Evolutionary conservation across 108 stramenopile genomes (phyloP).

Genomic region (Skeletonema menzelii): DNA sequence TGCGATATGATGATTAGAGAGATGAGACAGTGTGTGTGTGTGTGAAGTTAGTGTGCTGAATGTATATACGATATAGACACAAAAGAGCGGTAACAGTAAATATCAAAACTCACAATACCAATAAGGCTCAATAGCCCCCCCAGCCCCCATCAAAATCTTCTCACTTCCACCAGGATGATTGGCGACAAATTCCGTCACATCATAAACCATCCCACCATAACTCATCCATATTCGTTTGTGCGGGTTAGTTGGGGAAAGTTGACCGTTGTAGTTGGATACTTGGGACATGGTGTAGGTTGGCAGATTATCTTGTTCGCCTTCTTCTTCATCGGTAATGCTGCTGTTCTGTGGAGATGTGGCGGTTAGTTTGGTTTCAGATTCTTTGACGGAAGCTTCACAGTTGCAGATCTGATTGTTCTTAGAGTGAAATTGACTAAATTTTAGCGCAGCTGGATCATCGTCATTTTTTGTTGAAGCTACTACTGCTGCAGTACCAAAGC

Average conservation of each 20-base stretch:
- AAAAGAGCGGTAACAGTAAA: background rate
- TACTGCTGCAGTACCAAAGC: too few relatives aligned
- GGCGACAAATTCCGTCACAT: slow-evolving; percentile 92
- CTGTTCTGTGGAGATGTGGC: too few relatives aligned
- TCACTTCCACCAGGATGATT: slow-evolving; percentile 90
- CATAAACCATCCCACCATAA: slow-evolving; percentile 90
- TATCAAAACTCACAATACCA: slow-evolving; percentile 32
- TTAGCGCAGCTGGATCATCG: too few relatives aligned
- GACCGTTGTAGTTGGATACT: slow-evolving; percentile 64
- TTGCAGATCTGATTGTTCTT: too few relatives aligned
- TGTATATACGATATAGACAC: background rate
- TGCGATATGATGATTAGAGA: background rate
- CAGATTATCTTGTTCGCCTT: slow-evolving; percentile 13
- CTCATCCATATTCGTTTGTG: slow-evolving; percentile 89
- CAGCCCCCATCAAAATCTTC: slow-evolving; percentile 89
- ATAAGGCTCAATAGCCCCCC: slow-evolving; percentile 55
- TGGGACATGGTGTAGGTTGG: slow-evolving; percentile 64
- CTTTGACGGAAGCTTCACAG: too few relatives aligned
- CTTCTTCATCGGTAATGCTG: background rate
- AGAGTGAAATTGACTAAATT: too few relatives aligned
- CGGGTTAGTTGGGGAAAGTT: background rate
- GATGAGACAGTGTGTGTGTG: background rate
- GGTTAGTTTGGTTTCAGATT: too few relatives aligned
- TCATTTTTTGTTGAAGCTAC: too few relatives aligned
- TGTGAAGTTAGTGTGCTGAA: background rate